Base-by-base conservation (phyloP, 1,284 basidiomycete species). In the Coniophora puteana region DNA sequence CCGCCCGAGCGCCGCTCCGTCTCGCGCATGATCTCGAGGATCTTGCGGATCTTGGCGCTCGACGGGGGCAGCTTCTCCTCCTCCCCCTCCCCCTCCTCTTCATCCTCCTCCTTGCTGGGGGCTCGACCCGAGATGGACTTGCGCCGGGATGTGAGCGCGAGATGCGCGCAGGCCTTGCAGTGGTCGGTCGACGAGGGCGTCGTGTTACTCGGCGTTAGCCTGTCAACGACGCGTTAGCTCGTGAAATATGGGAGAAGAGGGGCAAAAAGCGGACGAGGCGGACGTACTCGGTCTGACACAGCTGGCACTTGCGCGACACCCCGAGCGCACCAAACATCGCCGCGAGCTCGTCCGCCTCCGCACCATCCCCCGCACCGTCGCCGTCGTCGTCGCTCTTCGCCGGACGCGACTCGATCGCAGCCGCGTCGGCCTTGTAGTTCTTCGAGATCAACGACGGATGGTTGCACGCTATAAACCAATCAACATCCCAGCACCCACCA, bases 41-140 rank as follows among this genome's bases (percentile, higher is more conserved):
- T 77, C 74, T 84, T 91, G 33, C 85, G 74, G 41, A 93, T 89
- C 66, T 99, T 99, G n/a, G 93, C 80, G 7, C 88, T 91, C 16
- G 78, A 73, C 0, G 84, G 84, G 1, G 77, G 78, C 8, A 77
- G 61, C 21, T 59, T 55, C 1, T 63, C 45, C 24, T 57, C 40
- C 14, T 40, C 30, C 12, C 17, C 51, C 24, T 52, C n/a, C n/a
- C n/a, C n/a, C n/a, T n/a, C n/a, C n/a, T n/a, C n/a, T 1, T 63
- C 45, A 25, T 57, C 40, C 14, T 40, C 30, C 12, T 16, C 51
- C 24, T 52, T 49, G 4, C 28, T 32, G 16, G 23, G 35, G 17
- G 51, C 50, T n/a, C n/a, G n/a, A n/a, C n/a, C n/a, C n/a, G n/a
- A n/a, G 10, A 51, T 26, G 4, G 61, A 61, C 45, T 63, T 59